Conservation (phyloP, 192 early-diverging fungal species). For the Coemansia sp. region DNA sequence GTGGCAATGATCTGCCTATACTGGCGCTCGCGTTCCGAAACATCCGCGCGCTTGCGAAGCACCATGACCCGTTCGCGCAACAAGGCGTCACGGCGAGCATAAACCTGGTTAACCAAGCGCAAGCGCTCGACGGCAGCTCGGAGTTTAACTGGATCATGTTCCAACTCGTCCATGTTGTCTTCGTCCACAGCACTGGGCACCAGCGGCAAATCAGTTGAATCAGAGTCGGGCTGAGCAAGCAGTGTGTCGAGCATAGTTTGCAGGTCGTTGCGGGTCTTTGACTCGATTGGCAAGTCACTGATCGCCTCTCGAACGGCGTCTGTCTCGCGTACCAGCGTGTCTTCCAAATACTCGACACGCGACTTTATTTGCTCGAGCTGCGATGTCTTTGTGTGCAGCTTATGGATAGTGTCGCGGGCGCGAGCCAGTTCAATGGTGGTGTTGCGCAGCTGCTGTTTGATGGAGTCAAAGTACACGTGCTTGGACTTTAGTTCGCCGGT, state of each 20-base stretch:
- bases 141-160: conserved; percentile 36
- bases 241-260: conserved; percentile 28
- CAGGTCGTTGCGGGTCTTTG: conserved; percentile 32
- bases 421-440: conserved; percentile 59
- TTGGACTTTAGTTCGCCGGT: conserved; percentile 59
- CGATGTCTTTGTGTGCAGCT: conserved; percentile 53
- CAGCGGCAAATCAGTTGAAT: conserved; percentile 15
- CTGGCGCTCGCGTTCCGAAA: conserved; percentile 68
- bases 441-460: conserved; percentile 57
- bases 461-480: conserved; percentile 58
- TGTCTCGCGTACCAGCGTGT: conserved; percentile 56
- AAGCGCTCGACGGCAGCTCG: conserved; percentile 33
- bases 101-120: conserved; percentile 48
- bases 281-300: conserved; percentile 23
- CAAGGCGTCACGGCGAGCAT: conserved; percentile 44
- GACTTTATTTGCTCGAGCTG: conserved; percentile 62
- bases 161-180: conserved; percentile 15
- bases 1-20: conserved; percentile 83
- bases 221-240: conserved; percentile 12
- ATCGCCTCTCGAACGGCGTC: conserved; percentile 44
- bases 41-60: conserved; percentile 51
- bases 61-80: conserved; percentile 61
- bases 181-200: conserved; percentile 10
- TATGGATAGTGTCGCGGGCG: conserved; percentile 56
- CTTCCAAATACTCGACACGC: conserved; percentile 62